Percentiles rank a stretch among this genome's conserved stretches.
Conservation (phyloP, 257 asterid genomes). For the Haberlea rhodopensis region DNA sequence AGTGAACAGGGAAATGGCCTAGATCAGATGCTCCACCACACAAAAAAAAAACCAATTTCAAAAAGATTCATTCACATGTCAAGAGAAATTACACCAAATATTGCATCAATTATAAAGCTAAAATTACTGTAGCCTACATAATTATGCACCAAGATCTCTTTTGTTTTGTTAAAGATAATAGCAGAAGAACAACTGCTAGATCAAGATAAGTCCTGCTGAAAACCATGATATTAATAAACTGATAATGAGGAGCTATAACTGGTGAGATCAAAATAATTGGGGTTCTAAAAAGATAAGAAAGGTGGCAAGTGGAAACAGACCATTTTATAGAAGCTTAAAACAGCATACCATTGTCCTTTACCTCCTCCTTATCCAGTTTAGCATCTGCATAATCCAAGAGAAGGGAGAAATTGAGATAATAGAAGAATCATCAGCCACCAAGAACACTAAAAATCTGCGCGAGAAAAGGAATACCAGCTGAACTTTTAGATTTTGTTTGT, state of each 20-base stretch:
- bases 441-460: conserved; percentile 17
- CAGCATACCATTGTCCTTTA: conserved; percentile 47
- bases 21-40: conserved; percentile 18
- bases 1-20: conserved; percentile 19
- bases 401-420: conserved; percentile 23
- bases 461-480: conserved; percentile 52
- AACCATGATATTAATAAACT: neutral
- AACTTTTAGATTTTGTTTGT: conserved; percentile 69
- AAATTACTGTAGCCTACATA: conserved; percentile 16
- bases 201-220: neutral
- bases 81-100: conserved; percentile 16
- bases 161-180: conserved; percentile 4
- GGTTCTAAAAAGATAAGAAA: conserved; percentile 5
- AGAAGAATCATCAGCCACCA: conserved; percentile 13
- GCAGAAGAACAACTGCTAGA: conserved; percentile 8
- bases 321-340: conserved; percentile 16
- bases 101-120: neutral
- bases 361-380: conserved; percentile 68
- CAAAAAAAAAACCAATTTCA: conserved; percentile 1
- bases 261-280: neutral
- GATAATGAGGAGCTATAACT: neutral
- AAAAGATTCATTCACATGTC: conserved; percentile 15
- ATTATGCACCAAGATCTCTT: conserved; percentile 10
- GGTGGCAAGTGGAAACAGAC: conserved; percentile 23
- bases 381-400: conserved; percentile 44